A percentile compares a stretch with the other conserved stretches of the same genome.
phyloP scores from a whole-genome alignment of 495 filamentous ascomycete species.

The Aspergillus kassunensis region DNA sequence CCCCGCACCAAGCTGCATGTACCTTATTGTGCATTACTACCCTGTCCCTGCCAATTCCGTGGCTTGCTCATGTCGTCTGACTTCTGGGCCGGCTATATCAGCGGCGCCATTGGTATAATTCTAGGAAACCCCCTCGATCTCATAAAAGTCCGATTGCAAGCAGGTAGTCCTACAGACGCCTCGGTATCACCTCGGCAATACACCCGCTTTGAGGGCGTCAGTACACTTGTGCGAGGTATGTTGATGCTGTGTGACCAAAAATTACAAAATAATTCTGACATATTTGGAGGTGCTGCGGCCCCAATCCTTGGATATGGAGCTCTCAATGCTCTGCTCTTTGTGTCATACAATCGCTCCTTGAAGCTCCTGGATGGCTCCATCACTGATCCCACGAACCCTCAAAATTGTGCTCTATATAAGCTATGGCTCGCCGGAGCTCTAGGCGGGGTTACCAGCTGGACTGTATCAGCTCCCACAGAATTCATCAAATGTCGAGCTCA shows the following conservation, averaged over 20 bases:
- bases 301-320: slow-evolving; percentile 85
- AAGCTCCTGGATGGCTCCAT: slow-evolving; percentile 48
- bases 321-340: slow-evolving; percentile 82
- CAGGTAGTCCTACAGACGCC: slow-evolving; percentile 35
- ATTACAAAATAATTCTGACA: slow-evolving; percentile 6
- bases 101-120: slow-evolving; percentile 75
- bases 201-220: slow-evolving; percentile 40
- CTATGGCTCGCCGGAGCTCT: slow-evolving; percentile 73
- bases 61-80: slow-evolving; percentile 64
- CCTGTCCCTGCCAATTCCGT: neutral
- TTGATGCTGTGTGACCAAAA: neutral
- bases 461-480: slow-evolving; percentile 79
- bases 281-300: slow-evolving; percentile 60
- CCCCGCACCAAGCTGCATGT: slow-evolving; percentile 3
- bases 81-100: slow-evolving; percentile 85
- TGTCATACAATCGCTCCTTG: slow-evolving; percentile 76
- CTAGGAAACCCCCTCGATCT: slow-evolving; percentile 87
- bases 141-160: slow-evolving; percentile 79
- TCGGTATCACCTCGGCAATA: slow-evolving; percentile 22
- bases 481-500: slow-evolving; percentile 84
- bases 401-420: slow-evolving; percentile 35
- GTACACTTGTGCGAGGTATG: slow-evolving; percentile 47
- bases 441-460: slow-evolving; percentile 76
- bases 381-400: slow-evolving; percentile 36
- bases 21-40: neutral